A percentile compares a stretch with the other conserved stretches of the same genome.
Conservation (phyloP, 2,329 filamentous ascomycete genomes). For the Fusarium transvaalense region DNA sequence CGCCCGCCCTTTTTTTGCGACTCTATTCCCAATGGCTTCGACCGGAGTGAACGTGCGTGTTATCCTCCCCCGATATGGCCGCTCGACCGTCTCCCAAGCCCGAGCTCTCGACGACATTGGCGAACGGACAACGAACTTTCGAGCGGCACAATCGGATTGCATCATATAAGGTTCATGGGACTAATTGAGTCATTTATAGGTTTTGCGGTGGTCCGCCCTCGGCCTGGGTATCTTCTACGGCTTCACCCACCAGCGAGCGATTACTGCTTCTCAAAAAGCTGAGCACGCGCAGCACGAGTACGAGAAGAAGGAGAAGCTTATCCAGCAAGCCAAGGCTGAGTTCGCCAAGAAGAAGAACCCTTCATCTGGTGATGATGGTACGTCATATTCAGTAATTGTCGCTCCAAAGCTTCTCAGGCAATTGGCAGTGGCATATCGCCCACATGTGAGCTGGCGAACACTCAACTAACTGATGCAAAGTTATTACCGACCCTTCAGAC, state of each 20-base stretch:
- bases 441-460: slow-evolving; percentile 1
- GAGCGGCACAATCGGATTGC: slow-evolving; percentile 31
- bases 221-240: slow-evolving; percentile 94
- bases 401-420: slow-evolving; percentile 19
- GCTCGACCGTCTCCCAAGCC: slow-evolving; percentile 41
- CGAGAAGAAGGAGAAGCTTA: slow-evolving; percentile 90
- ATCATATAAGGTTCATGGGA: slow-evolving; percentile 23
- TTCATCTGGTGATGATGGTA: slow-evolving; percentile 53
- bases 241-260: slow-evolving; percentile 89
- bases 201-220: slow-evolving; percentile 96
- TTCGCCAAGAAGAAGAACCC: slow-evolving; percentile 81
- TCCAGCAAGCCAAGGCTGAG: slow-evolving; percentile 91
- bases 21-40: slow-evolving; percentile 69
- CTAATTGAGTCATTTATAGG: slow-evolving; percentile 67
- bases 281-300: slow-evolving; percentile 84
- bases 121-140: slow-evolving; percentile 26
- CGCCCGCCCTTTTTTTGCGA: slow-evolving; percentile 58
- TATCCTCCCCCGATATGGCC: slow-evolving; percentile 47
- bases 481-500: slow-evolving; percentile 75
- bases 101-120: slow-evolving; percentile 34
- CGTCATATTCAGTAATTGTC: slow-evolving; percentile 23
- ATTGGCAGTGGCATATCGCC: slow-evolving; percentile 30
- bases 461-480: slow-evolving; percentile 48
- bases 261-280: slow-evolving; percentile 78
- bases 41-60: slow-evolving; percentile 76